Evolutionary conservation across 2,329 filamentous ascomycete species (phyloP).

Genomic region (Eutypa lata): DNA sequence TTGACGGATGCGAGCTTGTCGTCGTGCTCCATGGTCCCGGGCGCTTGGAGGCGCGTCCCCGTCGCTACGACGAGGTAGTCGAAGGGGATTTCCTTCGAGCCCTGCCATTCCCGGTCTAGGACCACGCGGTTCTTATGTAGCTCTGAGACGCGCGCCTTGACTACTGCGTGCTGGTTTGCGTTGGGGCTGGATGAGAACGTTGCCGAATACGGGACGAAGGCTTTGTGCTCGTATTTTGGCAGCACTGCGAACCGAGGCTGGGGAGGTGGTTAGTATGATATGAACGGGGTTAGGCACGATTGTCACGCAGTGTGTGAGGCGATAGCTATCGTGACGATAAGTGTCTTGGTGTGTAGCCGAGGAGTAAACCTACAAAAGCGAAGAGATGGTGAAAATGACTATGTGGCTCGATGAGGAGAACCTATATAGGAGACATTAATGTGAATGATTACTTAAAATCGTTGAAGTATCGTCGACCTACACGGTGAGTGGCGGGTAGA

Average conservation of each 20-base stretch:
- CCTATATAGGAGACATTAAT: no score
- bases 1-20: conserved; percentile 23
- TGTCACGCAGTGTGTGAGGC: no score
- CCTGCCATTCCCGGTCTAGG: conserved; percentile 25
- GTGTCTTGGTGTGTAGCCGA: no score
- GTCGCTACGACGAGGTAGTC: conserved; percentile 43
- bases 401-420: no score
- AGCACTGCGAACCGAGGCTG: conserved; percentile 43
- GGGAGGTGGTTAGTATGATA: no score
- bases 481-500: no score
- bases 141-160: background rate
- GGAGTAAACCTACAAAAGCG: no score
- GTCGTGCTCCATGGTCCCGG: conserved; percentile 24
- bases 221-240: conserved; percentile 39
- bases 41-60: conserved; percentile 30
- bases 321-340: no score
- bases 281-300: no score
- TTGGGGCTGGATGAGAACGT: conserved; percentile 30
- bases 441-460: no score
- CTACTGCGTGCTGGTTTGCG: conserved; percentile 28
- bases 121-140: conserved; percentile 28
- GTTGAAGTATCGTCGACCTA: no score
- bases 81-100: conserved; percentile 29
- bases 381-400: no score
- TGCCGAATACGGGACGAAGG: conserved; percentile 45